Conservation (phyloP, 192 early-diverging fungal genomes). For the Podila epigama region DNA sequence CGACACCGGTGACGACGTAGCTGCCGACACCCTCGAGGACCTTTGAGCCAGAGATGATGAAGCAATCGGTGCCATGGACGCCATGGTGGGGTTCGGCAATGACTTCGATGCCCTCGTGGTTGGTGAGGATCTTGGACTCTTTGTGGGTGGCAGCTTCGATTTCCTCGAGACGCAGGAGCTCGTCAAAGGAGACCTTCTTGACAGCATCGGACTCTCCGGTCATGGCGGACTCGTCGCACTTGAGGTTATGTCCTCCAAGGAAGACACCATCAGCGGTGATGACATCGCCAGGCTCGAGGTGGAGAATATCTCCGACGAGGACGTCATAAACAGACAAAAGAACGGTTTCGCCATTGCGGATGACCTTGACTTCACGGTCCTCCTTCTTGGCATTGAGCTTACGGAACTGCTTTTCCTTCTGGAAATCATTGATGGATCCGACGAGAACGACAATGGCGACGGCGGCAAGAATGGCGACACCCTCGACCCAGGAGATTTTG, state of each 20-base stretch:
- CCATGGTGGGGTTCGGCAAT: conserved; percentile 5
- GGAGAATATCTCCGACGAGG: conserved; percentile 87
- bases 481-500: conserved; percentile 83
- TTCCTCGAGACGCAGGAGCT: conserved; percentile 39
- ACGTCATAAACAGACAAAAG: conserved; percentile 80
- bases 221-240: conserved; percentile 88
- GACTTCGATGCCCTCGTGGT: conserved; percentile 50
- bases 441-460: conserved; percentile 77
- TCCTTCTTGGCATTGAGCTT: conserved; percentile 85
- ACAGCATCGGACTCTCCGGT: conserved; percentile 93
- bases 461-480: conserved; percentile 85
- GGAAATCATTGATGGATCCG: conserved; percentile 80
- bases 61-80: conserved; percentile 65
- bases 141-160: conserved; percentile 17
- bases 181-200: conserved; percentile 72
- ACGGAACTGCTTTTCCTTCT: conserved; percentile 86
- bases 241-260: conserved; percentile 79
- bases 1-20: conserved; percentile 86
- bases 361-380: conserved; percentile 76
- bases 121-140: conserved; percentile 21
- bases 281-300: conserved; percentile 91
- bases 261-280: conserved; percentile 91
- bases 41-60: conserved; percentile 91
- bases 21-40: conserved; percentile 86
- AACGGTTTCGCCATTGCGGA: conserved; percentile 70